A percentile compares a stretch with the other conserved stretches of the same genome.
Conservation (phyloP, 768 basidiomycete species). For the Leccinellum luteum region DNA sequence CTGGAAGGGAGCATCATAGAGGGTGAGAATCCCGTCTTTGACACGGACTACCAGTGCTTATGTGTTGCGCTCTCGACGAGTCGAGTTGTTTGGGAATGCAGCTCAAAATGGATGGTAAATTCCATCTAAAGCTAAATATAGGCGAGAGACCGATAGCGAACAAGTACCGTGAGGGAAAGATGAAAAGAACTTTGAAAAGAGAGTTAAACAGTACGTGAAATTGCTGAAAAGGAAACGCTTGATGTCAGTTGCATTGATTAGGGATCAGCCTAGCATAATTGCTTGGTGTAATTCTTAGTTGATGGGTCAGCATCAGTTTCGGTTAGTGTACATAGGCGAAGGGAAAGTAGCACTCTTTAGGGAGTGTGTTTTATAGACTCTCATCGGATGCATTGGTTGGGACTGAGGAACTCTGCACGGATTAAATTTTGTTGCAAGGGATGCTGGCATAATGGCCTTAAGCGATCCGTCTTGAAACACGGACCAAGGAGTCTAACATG, state of each 20-base stretch:
- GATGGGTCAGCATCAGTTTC: slow-evolving; percentile 71
- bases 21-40: slow-evolving; percentile 70
- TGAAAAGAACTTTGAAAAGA: slow-evolving; percentile 81
- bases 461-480: too few species aligned
- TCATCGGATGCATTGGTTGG: too few species aligned
- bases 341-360: not conserved
- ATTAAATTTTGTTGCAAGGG: too few species aligned
- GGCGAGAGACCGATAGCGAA: slow-evolving; percentile 82
- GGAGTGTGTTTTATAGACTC: too few species aligned
- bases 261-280: slow-evolving; percentile 53
- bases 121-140: slow-evolving; percentile 85
- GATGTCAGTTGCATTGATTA: slow-evolving; percentile 61
- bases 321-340: slow-evolving; percentile 43
- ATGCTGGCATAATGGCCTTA: too few species aligned
- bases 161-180: slow-evolving; percentile 83
- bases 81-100: slow-evolving; percentile 86
- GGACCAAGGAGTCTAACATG: too few species aligned
- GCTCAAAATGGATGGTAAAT: slow-evolving; percentile 79
- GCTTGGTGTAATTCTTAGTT: slow-evolving; percentile 46
- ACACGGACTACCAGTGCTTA: slow-evolving; percentile 56
- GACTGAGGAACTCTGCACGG: too few species aligned
- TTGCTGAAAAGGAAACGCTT: slow-evolving; percentile 78
- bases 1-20: slow-evolving; percentile 79
- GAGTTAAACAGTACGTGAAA: slow-evolving; percentile 79
- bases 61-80: slow-evolving; percentile 75